Percentiles rank a stretch among this genome's conserved stretches.
phyloP scores from a whole-genome alignment of 2,329 filamentous ascomycete species.

The Exophiala mesophila region DNA sequence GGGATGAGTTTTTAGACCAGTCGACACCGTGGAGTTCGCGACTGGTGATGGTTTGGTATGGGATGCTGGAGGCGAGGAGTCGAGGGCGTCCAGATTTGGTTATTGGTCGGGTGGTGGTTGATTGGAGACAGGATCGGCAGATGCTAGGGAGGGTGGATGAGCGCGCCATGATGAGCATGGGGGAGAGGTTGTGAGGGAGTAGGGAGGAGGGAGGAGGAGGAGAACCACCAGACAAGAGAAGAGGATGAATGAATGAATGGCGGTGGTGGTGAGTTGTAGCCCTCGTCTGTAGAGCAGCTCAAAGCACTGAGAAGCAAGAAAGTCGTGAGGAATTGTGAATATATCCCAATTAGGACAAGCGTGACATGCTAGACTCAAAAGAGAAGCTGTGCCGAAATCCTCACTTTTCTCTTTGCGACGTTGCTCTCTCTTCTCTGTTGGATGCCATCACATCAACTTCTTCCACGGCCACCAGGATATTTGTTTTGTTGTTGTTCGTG shows the following conservation, averaged over 20 bases:
- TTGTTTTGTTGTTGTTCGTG: too few relatives aligned
- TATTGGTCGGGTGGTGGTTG: background rate
- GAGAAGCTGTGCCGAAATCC: background rate
- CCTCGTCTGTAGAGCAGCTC: too few relatives aligned
- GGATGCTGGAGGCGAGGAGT: background rate
- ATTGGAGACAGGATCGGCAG: background rate
- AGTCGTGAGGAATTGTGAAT: background rate
- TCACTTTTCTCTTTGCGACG: background rate
- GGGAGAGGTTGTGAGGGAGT: too few relatives aligned
- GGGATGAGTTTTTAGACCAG: background rate
- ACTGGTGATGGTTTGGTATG: background rate
- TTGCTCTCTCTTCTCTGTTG: too few relatives aligned
- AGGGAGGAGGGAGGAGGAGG: too few relatives aligned
- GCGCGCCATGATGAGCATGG: background rate
- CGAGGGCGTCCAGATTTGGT: background rate
- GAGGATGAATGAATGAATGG: too few relatives aligned
- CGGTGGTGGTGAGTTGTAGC: too few relatives aligned
- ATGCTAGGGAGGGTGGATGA: background rate
- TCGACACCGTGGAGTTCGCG: background rate
- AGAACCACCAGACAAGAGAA: too few relatives aligned
- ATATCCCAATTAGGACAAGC: background rate
- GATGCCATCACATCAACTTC: too few relatives aligned
- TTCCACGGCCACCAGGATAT: too few relatives aligned
- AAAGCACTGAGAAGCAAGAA: background rate
- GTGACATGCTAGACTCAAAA: background rate